These are phyloP conservation scores for Oemleria cerasiformis DNA, from an alignment of 306 rosid species.

Conservation along the genomic window DNA sequence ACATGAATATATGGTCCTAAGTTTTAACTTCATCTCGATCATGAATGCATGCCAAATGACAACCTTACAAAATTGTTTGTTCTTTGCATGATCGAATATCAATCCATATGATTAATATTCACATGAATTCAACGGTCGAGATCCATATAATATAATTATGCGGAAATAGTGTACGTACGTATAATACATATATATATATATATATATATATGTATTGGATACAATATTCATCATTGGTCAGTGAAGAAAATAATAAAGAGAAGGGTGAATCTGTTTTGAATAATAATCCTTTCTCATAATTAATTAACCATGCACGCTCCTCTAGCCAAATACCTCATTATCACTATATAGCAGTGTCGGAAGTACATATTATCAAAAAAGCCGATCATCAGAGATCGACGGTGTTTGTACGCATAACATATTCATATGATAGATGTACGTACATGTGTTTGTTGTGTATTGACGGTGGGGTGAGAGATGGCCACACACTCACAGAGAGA, in stretches of 20 bases:
- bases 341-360: no score
- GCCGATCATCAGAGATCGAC: no score
- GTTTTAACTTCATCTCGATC: constrained; percentile 4
- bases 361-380: no score
- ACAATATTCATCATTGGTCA: no score
- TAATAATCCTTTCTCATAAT: no score
- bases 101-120: no score
- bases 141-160: no score
- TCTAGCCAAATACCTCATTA: no score
- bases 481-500: neutral
- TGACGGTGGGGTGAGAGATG: neutral
- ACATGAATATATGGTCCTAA: neutral
- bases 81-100: neutral
- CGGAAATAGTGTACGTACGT: neutral
- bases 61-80: neutral
- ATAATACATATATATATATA: neutral
- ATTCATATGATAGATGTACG: neutral
- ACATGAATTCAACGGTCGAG: neutral
- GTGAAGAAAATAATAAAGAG: no score
- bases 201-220: neutral
- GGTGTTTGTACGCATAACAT: neutral
- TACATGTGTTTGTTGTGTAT: neutral
- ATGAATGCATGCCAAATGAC: neutral
- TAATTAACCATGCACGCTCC: no score
- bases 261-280: no score